phyloP scores from a whole-genome alignment of 2,329 filamentous ascomycete genomes.

The Arthrocladium fulminans region DNA sequence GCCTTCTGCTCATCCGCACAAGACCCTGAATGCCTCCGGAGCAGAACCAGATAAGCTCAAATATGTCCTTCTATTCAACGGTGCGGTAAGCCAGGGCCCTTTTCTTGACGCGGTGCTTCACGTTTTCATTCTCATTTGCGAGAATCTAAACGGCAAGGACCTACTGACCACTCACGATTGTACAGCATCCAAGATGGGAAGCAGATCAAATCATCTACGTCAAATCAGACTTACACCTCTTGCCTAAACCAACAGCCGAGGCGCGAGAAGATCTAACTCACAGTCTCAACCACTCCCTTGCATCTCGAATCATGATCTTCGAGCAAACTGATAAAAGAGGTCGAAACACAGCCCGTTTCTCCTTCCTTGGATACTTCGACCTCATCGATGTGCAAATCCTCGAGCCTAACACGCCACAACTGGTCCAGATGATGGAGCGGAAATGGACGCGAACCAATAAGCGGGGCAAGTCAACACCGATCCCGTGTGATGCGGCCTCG shows the following conservation, averaged over 20 bases:
- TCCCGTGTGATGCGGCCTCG: conserved; percentile 5
- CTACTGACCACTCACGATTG: not conserved
- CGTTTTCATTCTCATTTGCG: not conserved
- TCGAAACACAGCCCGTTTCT: not conserved
- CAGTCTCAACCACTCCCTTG: not conserved
- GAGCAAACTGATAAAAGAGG: not conserved
- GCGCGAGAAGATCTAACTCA: not conserved
- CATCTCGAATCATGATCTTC: conserved; percentile 12
- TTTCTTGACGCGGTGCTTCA: not conserved
- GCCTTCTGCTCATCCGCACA: conserved; percentile 2
- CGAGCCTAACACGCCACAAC: conserved; percentile 12
- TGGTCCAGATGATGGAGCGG: conserved; percentile 17
- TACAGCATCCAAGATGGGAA: conserved; percentile 15
- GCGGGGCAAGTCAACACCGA: conserved; percentile 3
- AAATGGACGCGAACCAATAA: conserved; percentile 12
- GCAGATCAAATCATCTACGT: conserved; percentile 5
- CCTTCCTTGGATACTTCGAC: conserved; percentile 13
- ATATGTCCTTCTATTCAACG: conserved; percentile 16
- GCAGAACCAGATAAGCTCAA: conserved; percentile 9
- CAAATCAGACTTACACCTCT: conserved; percentile 6
- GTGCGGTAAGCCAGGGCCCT: conserved; percentile 3
- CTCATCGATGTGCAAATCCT: conserved; percentile 12
- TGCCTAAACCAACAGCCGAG: not conserved
- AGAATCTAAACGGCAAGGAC: not conserved
- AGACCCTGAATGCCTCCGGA: conserved; percentile 15